Conservation (phyloP, 2,329 filamentous ascomycete species). For the Tolypocladium paradoxum region DNA sequence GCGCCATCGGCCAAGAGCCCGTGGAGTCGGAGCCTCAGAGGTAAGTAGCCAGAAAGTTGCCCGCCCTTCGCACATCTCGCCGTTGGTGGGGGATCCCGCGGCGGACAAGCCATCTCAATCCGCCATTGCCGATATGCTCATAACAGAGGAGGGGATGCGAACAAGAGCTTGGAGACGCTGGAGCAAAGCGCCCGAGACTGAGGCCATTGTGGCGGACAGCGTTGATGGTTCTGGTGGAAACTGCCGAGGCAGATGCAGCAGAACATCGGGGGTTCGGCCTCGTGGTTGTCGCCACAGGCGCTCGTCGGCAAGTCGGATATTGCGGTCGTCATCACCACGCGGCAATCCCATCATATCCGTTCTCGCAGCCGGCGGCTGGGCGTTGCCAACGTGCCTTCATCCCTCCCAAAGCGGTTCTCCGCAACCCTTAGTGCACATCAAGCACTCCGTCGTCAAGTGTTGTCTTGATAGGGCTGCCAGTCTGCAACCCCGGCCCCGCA, state of each 20-base stretch:
- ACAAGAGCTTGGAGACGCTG: no score
- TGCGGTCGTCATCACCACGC: not conserved
- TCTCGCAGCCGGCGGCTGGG: not conserved
- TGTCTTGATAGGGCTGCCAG: not conserved
- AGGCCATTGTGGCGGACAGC: no score
- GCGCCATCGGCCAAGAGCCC: not conserved
- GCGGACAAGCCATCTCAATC: not conserved
- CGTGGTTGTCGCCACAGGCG: not conserved
- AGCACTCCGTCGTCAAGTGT: not conserved
- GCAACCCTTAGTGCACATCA: not conserved
- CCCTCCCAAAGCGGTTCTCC: not conserved
- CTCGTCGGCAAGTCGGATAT: not conserved
- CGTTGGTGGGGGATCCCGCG: not conserved
- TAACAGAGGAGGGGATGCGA: not conserved
- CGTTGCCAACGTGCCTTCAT: not conserved
- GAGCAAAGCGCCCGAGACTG: not conserved
- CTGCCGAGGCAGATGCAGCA: not conserved
- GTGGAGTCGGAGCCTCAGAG: not conserved
- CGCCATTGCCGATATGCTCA: not conserved
- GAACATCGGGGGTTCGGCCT: not conserved
- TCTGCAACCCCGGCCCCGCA: constrained; percentile 13
- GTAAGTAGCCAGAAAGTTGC: not conserved
- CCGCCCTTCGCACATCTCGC: not conserved
- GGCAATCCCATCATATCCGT: not conserved
- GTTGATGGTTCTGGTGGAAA: no score